These are phyloP conservation scores for Diaporthe citri DNA, from an alignment of 2,329 filamentous ascomycete genomes.

Conservation along the genomic window DNA sequence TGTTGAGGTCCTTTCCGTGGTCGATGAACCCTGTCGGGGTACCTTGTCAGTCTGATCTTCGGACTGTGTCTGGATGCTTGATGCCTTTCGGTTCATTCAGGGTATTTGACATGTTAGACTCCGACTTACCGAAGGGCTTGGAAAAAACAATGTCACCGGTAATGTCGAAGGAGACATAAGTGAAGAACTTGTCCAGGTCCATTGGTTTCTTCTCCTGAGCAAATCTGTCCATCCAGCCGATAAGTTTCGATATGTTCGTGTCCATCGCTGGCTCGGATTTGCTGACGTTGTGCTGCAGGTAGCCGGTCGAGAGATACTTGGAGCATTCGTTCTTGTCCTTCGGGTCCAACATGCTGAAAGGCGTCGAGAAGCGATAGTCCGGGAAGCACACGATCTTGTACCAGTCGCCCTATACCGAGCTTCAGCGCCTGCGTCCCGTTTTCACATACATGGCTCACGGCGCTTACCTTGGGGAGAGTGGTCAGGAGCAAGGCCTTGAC, in stretches of 20 bases:
- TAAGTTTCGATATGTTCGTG: slow-evolving; percentile 39
- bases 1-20: slow-evolving; percentile 48
- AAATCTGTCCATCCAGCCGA: slow-evolving; percentile 42
- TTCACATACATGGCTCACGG: background rate
- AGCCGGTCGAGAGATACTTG: slow-evolving; percentile 49
- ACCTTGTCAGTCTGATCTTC: background rate
- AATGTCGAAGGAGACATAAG: slow-evolving; percentile 50
- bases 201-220: slow-evolving; percentile 38
- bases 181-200: slow-evolving; percentile 44
- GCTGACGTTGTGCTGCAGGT: slow-evolving; percentile 49
- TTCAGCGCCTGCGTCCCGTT: background rate
- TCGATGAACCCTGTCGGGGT: slow-evolving; percentile 46
- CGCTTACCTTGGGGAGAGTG: slow-evolving; percentile 50
- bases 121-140: slow-evolving; percentile 43
- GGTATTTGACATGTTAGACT: slow-evolving; percentile 40
- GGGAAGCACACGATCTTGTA: slow-evolving; percentile 54
- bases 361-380: slow-evolving; percentile 54
- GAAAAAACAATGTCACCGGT: slow-evolving; percentile 49
- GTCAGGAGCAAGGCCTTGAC: slow-evolving; percentile 53
- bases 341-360: slow-evolving; percentile 54
- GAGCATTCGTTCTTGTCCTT: slow-evolving; percentile 50
- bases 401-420: slow-evolving; percentile 42
- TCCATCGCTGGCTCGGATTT: slow-evolving; percentile 41
- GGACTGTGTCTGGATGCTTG: background rate
- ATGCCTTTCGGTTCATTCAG: background rate